Evolutionary conservation across 257 asterid genomes (phyloP), one percentile per base, ranked within the genome.

Genomic region (Solanum pinnatisectum): DNA sequence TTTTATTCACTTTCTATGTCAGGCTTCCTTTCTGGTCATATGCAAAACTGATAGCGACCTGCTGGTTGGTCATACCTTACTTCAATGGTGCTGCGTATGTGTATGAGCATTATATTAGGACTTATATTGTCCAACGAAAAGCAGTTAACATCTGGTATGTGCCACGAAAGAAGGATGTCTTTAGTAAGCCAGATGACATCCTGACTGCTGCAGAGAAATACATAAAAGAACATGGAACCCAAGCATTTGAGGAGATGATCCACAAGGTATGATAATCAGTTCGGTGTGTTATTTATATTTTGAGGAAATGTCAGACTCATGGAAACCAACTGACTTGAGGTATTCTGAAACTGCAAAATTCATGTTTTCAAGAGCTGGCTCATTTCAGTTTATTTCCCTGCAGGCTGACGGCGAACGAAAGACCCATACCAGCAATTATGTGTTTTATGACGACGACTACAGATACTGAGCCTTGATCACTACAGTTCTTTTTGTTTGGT

Each of bases 1-100:
- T 30, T 81, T 59, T 30, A 15, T 25, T 65, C 42, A 33, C 85
- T 63, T 63, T 33, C 76, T 65, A 60, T 88, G 59, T n/a, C 92
- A 97, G 99, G 99, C 76, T 97, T 40, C 99, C 99, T n/a, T 91
- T 97, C 92, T 97, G 99, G 99, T 93, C 99, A 22, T 97, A 97
- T 71, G 92, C 91, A 27, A 97, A 96, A 92, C 93, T 96, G 90
- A 92, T 97, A 18, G 91, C 94, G 83, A 96, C 98, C 52, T 96
- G 98, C 93, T 97, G 99, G 99, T 92, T 97, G 92, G 98, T 97
- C 87, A 95, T 97, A 73, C 99, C 99, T 1, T 94, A 96, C 92
- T 97, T 97, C 94, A 95, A 94, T 65, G 99, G 99, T 86, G 99
- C 99, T 77, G 98, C 99, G 23, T 94, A 91, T 42, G 98, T 97